Evolutionary conservation across 2,329 filamentous ascomycete genomes (phyloP), one percentile per base, ranked within the genome.

Genomic region (Colletotrichum sp.): DNA sequence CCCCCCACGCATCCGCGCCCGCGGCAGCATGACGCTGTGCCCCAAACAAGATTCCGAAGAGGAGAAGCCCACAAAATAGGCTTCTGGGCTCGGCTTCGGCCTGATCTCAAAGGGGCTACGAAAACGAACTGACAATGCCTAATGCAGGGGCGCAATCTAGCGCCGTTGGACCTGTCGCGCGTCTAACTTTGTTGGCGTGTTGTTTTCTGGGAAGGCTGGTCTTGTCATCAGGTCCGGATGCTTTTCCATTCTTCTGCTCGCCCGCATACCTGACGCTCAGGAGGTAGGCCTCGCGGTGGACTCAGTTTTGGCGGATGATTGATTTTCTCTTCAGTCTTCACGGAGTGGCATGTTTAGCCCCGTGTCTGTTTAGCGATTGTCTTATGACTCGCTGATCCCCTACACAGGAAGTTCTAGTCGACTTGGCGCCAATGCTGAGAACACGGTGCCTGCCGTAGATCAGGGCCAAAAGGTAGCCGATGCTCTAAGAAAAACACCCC

Each of bases 371-470:
- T 30, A 43, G 61, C n/a, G 55, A 73, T 67, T 28, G 34, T 30
- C 55, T 28, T 48, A 28, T 43, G 73, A 73, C 69, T 73, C 62
- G 70, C 48, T 56, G 56, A 68, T 73, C 62, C 28, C 64, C 38
- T 28, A n/a, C 38, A 28, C n/a, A 13, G 69, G 73, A 28, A 64
- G 43, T 43, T 28, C 12, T 64, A 43, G 43, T 72, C 62, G 62
- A 55, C 73, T 75, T 64, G 73, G 55, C 62, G 58, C 30, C 66
- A 32, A 30, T 48, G 34, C 24, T 43, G 16, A 30, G 30, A 15
- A 62, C 21, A 26, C 24, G 30, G 58, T 43, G 36, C 16, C 30
- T 38, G 34, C 34, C 24, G n/a, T 52, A 30, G 38, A 58, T 64
- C 67, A 61, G n/a, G 30, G 24, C n/a, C 61, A 15, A 52, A 43